Evolutionary conservation across 176 grass and related monocot species (phyloP).

Genomic region (Puccinellia tenuiflora): DNA sequence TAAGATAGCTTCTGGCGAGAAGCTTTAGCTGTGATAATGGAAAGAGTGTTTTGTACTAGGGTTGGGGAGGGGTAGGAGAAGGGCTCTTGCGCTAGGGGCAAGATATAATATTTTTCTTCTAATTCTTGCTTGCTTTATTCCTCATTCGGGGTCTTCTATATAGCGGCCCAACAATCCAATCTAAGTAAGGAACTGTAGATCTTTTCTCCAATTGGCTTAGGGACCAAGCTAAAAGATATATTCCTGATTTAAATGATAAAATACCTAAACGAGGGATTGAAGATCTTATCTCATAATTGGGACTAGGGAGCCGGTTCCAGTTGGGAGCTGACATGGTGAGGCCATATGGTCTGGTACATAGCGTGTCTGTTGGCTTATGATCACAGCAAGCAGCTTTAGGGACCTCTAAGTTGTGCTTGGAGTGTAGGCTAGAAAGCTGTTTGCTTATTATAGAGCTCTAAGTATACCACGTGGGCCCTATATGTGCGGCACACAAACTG

Average conservation of each 20-base stretch:
- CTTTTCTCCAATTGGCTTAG: neutral
- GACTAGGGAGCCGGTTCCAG: neutral
- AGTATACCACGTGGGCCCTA: neutral
- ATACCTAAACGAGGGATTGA: neutral
- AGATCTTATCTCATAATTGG: neutral
- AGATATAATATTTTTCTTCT: neutral
- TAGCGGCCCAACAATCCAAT: neutral
- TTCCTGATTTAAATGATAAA: slow-evolving; percentile 2
- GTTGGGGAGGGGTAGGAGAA: neutral
- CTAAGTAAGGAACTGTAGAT: neutral
- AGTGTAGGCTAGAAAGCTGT: neutral
- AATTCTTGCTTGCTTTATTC: neutral
- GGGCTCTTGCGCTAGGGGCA: neutral
- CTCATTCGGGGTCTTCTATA: neutral
- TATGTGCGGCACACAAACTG: neutral
- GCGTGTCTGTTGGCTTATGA: neutral
- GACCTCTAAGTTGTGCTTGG: neutral
- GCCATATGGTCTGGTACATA: neutral
- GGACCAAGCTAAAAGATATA: neutral
- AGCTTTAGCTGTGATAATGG: neutral
- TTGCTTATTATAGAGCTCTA: neutral
- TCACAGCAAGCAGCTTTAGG: neutral
- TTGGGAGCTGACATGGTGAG: neutral
- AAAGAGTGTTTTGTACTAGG: neutral
- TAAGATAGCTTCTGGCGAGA: neutral